phyloP scores from a whole-genome alignment of 805 yeast species.

The Candida schatavii region DNA sequence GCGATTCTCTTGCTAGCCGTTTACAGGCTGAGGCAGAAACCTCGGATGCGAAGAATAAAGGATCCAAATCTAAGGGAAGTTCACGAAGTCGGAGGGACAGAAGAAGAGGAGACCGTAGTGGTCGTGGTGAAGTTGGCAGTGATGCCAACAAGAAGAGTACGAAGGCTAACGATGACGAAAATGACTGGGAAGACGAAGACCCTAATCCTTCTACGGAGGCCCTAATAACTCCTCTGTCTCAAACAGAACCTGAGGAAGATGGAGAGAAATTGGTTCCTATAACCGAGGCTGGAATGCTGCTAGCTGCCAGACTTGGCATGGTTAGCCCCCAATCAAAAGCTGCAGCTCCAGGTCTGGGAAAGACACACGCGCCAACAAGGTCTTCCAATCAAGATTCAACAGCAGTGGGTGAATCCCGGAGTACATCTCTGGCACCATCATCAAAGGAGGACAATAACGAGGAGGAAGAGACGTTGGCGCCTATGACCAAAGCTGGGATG shows the following conservation, averaged over 20 bases:
- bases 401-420: not conserved
- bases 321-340: not conserved
- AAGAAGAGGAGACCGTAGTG: too few species aligned
- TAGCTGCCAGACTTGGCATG: constrained; percentile 2
- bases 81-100: too few species aligned
- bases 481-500: constrained; percentile 30
- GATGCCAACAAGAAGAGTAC: too few species aligned
- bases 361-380: not conserved
- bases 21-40: too few species aligned
- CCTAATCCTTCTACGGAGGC: too few species aligned
- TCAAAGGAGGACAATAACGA: constrained; percentile 6
- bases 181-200: constrained; percentile 1
- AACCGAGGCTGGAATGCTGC: constrained; percentile 1
- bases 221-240: too few species aligned
- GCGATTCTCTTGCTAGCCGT: constrained; percentile 2
- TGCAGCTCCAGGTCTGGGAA: not conserved
- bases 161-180: not conserved
- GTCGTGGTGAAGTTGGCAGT: too few species aligned
- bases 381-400: not conserved
- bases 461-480: constrained; percentile 15
- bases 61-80: too few species aligned
- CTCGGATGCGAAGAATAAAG: too few species aligned
- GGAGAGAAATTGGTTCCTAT: not conserved
- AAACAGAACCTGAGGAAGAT: constrained; percentile 2
- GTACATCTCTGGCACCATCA: too few species aligned